Conservation (phyloP, 192 early-diverging fungal species). For the Backusella liffmaniae region DNA sequence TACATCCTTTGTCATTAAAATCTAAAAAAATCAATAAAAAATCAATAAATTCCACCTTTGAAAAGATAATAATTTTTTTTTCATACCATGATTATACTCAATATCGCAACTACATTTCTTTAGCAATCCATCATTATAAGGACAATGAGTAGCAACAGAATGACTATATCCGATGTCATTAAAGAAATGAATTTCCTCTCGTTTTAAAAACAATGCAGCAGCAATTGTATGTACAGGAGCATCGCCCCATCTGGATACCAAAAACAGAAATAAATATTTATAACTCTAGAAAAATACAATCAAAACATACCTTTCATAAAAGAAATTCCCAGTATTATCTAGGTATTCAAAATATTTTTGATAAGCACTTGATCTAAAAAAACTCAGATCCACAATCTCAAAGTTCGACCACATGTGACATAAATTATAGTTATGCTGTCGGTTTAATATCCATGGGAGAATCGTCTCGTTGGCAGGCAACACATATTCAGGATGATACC, state of each 20-base stretch:
- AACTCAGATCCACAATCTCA: slow-evolving; percentile 76
- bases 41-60: neutral
- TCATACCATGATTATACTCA: slow-evolving; percentile 10
- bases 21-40: neutral
- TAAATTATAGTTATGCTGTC: slow-evolving; percentile 52
- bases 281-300: neutral
- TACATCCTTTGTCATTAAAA: slow-evolving; percentile 8
- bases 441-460: slow-evolving; percentile 50
- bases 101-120: slow-evolving; percentile 45
- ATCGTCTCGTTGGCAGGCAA: slow-evolving; percentile 29
- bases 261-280: slow-evolving; percentile 24
- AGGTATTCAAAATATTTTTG: slow-evolving; percentile 67
- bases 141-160: slow-evolving; percentile 65
- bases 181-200: slow-evolving; percentile 71
- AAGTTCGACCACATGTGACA: slow-evolving; percentile 87
- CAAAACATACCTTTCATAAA: slow-evolving; percentile 66
- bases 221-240: slow-evolving; percentile 69
- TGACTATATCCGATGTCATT: slow-evolving; percentile 73
- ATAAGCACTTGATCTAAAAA: slow-evolving; percentile 68
- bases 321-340: slow-evolving; percentile 81
- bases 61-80: neutral
- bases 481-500: slow-evolving; percentile 42
- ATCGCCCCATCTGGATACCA: slow-evolving; percentile 59
- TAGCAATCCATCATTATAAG: slow-evolving; percentile 45
- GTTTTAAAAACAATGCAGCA: slow-evolving; percentile 60